These are phyloP conservation scores for Fusarium incarnatum DNA, from an alignment of 2,329 filamentous ascomycete genomes.

Conservation along the genomic window DNA sequence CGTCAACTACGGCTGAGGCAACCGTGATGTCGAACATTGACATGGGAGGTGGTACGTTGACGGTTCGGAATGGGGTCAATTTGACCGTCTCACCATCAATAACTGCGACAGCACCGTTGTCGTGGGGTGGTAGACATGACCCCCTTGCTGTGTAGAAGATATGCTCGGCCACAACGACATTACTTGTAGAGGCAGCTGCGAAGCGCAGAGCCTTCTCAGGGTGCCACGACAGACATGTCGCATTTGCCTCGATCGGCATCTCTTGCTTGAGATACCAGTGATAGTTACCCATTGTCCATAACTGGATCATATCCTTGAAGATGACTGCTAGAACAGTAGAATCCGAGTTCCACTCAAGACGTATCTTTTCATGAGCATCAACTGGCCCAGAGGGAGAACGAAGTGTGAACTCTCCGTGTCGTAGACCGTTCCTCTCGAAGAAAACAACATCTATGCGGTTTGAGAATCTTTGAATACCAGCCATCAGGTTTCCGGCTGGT, in stretches of 20 bases:
- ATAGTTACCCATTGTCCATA: slow-evolving; percentile 98
- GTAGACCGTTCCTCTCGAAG: slow-evolving; percentile 95
- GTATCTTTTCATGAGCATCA: slow-evolving; percentile 67
- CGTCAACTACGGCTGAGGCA: slow-evolving; percentile 74
- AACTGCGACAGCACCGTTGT: slow-evolving; percentile 83
- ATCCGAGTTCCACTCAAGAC: slow-evolving; percentile 88
- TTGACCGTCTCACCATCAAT: slow-evolving; percentile 85
- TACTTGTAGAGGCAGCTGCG: slow-evolving; percentile 62
- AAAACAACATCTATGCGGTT: slow-evolving; percentile 86
- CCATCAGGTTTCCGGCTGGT: slow-evolving; percentile 89
- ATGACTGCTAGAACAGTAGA: slow-evolving; percentile 90
- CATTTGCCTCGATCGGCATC: slow-evolving; percentile 60
- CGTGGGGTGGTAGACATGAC: slow-evolving; percentile 75
- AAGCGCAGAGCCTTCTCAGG: slow-evolving; percentile 83
- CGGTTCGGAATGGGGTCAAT: slow-evolving; percentile 83
- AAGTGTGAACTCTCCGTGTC: slow-evolving; percentile 94
- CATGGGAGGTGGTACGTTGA: slow-evolving; percentile 95
- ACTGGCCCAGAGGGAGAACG: slow-evolving; percentile 70
- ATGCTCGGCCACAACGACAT: slow-evolving; percentile 72
- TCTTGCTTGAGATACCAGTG: slow-evolving; percentile 99
- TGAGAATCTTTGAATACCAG: slow-evolving; percentile 79
- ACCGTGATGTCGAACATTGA: slow-evolving; percentile 78
- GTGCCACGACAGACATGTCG: slow-evolving; percentile 75
- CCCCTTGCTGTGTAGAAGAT: slow-evolving; percentile 76
- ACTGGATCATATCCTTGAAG: slow-evolving; percentile 79